These are phyloP conservation scores for Daphne laureola DNA, from an alignment of 441 rosid species.

Conservation along the genomic window DNA sequence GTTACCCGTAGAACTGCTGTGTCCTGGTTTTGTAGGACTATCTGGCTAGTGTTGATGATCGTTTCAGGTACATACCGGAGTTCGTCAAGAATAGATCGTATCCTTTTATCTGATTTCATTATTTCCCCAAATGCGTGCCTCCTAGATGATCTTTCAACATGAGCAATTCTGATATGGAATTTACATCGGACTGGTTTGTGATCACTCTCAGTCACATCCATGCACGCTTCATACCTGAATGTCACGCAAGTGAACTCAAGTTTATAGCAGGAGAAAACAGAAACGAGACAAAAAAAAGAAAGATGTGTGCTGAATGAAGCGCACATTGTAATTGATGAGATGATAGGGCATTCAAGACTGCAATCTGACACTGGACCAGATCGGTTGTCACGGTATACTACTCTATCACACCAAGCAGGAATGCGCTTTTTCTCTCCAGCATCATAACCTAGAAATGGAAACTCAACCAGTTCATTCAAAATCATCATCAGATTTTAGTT, in stretches of 20 bases:
- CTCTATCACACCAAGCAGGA: conserved; percentile 99
- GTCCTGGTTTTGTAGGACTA: conserved; percentile 82
- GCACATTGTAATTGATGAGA: conserved; percentile 66
- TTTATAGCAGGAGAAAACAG: neutral
- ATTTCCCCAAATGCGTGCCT: conserved; percentile 70
- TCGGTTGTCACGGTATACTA: conserved; percentile 85
- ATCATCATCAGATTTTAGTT: too few relatives aligned
- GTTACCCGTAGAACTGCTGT: conserved; percentile 54
- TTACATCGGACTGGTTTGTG: conserved; percentile 98
- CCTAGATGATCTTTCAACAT: conserved; percentile 85
- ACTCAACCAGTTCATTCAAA: neutral
- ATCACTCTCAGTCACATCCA: conserved; percentile 97
- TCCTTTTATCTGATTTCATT: conserved; percentile 47
- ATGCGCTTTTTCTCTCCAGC: conserved; percentile 99
- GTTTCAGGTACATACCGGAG: conserved; percentile 66
- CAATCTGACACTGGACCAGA: conserved; percentile 52
- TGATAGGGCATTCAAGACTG: conserved; percentile 84
- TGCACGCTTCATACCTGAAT: conserved; percentile 84
- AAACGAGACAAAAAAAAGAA: conserved; percentile 5
- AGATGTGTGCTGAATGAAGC: conserved; percentile 16
- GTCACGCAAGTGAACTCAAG: conserved; percentile 5
- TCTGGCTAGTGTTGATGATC: conserved; percentile 41
- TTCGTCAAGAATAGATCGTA: conserved; percentile 48
- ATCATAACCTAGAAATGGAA: conserved; percentile 67
- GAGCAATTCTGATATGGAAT: conserved; percentile 74